phyloP scores from a whole-genome alignment of 805 yeast species.

The Candida easanensis region DNA sequence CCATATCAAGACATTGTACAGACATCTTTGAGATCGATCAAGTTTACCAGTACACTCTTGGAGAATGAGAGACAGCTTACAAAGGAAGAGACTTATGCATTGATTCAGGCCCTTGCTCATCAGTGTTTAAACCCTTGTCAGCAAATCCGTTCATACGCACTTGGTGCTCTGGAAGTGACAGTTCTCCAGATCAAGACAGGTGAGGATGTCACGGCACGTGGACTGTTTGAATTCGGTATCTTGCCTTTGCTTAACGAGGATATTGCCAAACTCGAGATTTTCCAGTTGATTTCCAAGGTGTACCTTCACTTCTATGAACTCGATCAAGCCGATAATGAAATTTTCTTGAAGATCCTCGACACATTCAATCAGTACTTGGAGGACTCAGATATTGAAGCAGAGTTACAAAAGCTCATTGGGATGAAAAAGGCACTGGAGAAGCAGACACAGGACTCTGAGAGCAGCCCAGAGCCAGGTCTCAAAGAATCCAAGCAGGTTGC shows the following conservation, averaged over 20 bases:
- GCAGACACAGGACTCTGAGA: constrained; percentile 3
- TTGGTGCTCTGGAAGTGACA: constrained; percentile 55
- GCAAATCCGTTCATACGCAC: constrained; percentile 66
- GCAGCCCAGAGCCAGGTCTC: constrained; percentile 6
- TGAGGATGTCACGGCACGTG: constrained; percentile 44
- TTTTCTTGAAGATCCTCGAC: constrained; percentile 36
- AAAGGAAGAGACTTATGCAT: constrained; percentile 44
- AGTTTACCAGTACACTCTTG: constrained; percentile 53
- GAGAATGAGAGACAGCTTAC: constrained; percentile 31
- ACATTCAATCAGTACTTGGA: constrained; percentile 39
- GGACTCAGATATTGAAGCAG: constrained; percentile 35
- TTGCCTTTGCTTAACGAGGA: constrained; percentile 70
- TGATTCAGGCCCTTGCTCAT: constrained; percentile 80
- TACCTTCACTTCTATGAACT: constrained; percentile 46
- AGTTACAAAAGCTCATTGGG: constrained; percentile 36
- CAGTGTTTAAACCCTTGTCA: constrained; percentile 89
- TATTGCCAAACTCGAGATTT: constrained; percentile 65
- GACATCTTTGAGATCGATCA: constrained; percentile 58
- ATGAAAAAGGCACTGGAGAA: constrained; percentile 33
- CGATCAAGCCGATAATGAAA: constrained; percentile 35
- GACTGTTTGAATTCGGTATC: constrained; percentile 68
- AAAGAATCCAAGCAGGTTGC: too few species aligned
- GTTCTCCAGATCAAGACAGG: constrained; percentile 31
- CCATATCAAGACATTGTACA: constrained; percentile 55
- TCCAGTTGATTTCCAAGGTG: constrained; percentile 66